Evolutionary conservation across 2,329 filamentous ascomycete genomes (phyloP), one percentile per base, ranked within the genome.

Genomic region (Pseudocercospora crystallina): DNA sequence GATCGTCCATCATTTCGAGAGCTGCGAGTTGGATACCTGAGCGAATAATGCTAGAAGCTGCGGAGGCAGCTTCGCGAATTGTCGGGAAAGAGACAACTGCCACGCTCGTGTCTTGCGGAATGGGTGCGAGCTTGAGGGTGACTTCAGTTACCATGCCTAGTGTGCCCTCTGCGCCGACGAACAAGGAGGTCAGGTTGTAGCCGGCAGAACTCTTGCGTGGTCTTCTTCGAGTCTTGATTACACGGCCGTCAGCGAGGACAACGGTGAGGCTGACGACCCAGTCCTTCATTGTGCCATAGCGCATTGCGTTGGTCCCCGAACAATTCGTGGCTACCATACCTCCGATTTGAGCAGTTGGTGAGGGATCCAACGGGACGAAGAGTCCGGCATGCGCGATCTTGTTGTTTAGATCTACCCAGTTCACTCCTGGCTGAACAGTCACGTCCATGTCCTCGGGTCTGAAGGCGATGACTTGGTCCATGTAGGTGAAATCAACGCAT

Each of bases 391-490:
- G 78, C 69, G 86, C 82, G 63, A 87, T 83, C 42, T 83, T 78
- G 58, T 86, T 83, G 63, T 96, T 96, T 51, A 96, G 73, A 45
- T 87, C 83, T 80, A 95, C 90, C 90, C 90, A 96, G n/a, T 87
- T 86, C 8, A 96, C 85, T 5, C 87, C 88, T 2, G 91, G 91
- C 68, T 96, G 91, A 2, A 96, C 90, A 4, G 95, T 88, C 43
- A 96, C 79, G 62, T 96, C 91, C 87, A 96, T 90, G 67, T 96
- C 91, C 3, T 89, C 86, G 60, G 87, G 85, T 68, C 95, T 87
- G 49, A 96, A 77, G 47, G 84, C 77, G 29, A 96, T 61, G 20
- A 96, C 86, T 62, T 84, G 77, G 67, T 95, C 86, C 91, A 96
- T 96, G 64, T 82, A 83, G 1, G 83, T 82, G 68, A 96, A 96